phyloP scores from a whole-genome alignment of 768 basidiomycete species.

The Suillus spraguei region DNA sequence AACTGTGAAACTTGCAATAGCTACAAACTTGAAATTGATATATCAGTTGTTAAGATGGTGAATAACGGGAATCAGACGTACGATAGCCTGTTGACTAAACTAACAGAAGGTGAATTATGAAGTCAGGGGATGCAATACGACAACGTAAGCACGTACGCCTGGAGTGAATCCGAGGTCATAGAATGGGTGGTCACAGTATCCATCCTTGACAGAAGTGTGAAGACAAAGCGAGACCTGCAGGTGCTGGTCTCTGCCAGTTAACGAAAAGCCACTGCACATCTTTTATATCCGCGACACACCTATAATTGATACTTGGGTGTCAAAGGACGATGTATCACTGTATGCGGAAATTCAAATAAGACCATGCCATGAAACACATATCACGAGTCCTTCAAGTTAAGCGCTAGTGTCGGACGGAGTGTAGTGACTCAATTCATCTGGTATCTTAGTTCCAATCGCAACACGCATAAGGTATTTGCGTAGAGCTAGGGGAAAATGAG shows the following conservation, averaged over 20 bases:
- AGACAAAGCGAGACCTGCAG: not conserved
- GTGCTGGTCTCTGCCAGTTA: not conserved
- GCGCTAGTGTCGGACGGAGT: not conserved
- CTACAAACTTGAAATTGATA: conserved; percentile 42
- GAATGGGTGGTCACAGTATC: too few relatives aligned
- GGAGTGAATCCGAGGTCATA: not conserved
- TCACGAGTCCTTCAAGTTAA: not conserved
- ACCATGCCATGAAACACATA: not conserved
- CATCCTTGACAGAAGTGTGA: not conserved
- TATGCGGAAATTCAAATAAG: not conserved
- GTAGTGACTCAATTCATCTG: not conserved
- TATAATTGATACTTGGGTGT: not conserved
- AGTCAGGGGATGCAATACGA: not conserved
- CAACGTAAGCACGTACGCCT: not conserved
- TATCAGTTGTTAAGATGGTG: not conserved
- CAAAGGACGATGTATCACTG: not conserved
- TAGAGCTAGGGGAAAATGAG: not conserved
- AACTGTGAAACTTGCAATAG: conserved; percentile 49
- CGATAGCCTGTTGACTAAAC: not conserved
- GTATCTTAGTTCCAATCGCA: not conserved
- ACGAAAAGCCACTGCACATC: not conserved
- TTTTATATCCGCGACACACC: not conserved
- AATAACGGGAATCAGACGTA: not conserved
- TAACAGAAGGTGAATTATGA: not conserved
- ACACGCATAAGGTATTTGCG: not conserved